Evolutionary conservation across 352 stramenopile genomes (phyloP), one percentile per base, ranked within the genome.

Genomic region (Bremia lactucae): DNA sequence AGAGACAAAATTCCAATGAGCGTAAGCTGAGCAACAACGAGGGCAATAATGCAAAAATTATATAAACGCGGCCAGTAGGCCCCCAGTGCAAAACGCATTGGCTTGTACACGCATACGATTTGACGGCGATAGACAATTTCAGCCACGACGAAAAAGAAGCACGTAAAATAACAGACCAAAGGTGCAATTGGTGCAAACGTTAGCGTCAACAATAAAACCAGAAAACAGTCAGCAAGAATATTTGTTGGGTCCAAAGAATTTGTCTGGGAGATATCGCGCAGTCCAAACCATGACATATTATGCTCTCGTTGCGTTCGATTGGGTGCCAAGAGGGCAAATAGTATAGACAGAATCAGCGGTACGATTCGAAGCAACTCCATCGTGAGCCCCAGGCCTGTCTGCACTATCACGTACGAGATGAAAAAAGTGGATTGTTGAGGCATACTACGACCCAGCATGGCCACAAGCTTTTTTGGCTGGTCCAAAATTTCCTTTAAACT

Each of bases 391-490:
- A 90, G 45, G 2, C 78, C 71, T 2, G 69, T 86, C 23, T 64
- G 70, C 8, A 87, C 62, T 45, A 87, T 79, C 36, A 90, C 63
- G 50, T 82, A 90, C 15, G 72, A 83, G 54, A 87, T 90, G 52
- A 87, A 90, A 34, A 84, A 83, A 28, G 73, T 85, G n/a, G 75
- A 87, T 46, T 87, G 78, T 39, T 83, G 71, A 11, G 78, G 72
- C 61, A 90, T 87, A 20, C 68, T 83, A 21, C 55, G 56, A 4
- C 75, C 78, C 31, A 90, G 69, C 66, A 90, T 84, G 1, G 41
- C 47, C 20, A 90, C 78, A 6, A 87, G 36, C 19, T 46, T 65
- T 49, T 83, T 84, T 0, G 74, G 78, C 18, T 84, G 72, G 33
- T 90, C 62, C 13, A 87, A 11, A 25, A 90, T 83, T 18, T 74